phyloP scores from a whole-genome alignment of 805 yeast genomes.

The Wickerhamomyces rabaulensis region DNA sequence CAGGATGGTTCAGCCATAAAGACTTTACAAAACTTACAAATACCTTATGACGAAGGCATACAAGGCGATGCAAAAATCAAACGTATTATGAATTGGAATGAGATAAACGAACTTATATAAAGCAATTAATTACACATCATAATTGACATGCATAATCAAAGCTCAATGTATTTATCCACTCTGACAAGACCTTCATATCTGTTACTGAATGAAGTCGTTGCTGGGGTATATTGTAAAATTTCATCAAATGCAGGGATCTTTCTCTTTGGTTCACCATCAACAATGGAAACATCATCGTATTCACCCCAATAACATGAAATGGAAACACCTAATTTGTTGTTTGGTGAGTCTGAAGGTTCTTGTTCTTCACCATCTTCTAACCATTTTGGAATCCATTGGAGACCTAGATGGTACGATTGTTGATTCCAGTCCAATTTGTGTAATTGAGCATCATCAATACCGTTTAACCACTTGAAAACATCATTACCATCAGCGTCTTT shows the following conservation, averaged over 20 bases:
- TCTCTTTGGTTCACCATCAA: conserved; percentile 33
- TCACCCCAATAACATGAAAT: conserved; percentile 81
- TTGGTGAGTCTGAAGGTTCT: conserved; percentile 24
- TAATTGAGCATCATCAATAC: conserved; percentile 59
- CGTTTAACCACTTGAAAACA: conserved; percentile 48
- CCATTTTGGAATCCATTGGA: conserved; percentile 73
- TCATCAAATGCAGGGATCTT: conserved; percentile 71
- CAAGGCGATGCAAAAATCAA: conserved; percentile 13
- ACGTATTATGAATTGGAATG: conserved; percentile 19
- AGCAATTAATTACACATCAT: neutral
- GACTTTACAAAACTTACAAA: conserved; percentile 21
- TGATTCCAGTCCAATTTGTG: conserved; percentile 62
- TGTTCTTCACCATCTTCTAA: conserved; percentile 30
- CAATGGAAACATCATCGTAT: conserved; percentile 39
- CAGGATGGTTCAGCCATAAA: conserved; percentile 31
- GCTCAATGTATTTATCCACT: conserved; percentile 42
- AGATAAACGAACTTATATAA: conserved; percentile 11
- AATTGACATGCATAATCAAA: conserved; percentile 20
- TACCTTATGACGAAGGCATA: conserved; percentile 14
- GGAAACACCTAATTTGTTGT: conserved; percentile 44
- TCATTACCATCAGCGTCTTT: conserved; percentile 36
- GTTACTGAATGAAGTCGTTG: conserved; percentile 60
- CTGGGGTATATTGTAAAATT: conserved; percentile 60
- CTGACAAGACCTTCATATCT: conserved; percentile 63
- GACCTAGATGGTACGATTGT: conserved; percentile 48